A percentile compares a stretch with the other conserved stretches of the same genome.
Conservation (phyloP, 495 filamentous ascomycete species). For the Aspergillus sclerotioniger region DNA sequence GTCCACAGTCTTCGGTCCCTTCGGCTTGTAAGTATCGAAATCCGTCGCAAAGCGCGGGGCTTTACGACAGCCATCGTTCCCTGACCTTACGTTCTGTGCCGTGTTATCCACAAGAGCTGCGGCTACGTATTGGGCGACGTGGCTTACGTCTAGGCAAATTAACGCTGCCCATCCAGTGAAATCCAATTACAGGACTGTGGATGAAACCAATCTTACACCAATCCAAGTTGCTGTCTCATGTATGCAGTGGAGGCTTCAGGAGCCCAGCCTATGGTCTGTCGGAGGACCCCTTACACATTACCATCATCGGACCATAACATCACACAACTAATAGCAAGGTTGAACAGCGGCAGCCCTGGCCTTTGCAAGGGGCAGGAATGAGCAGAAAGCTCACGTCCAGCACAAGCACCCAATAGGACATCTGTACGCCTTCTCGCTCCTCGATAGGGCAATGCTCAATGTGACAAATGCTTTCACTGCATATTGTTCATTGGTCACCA, state of each 20-base stretch:
- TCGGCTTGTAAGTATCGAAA: constrained; percentile 5
- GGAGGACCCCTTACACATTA: constrained; percentile 1
- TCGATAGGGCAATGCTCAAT: constrained; percentile 1
- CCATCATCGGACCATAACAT: background rate
- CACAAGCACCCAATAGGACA: background rate
- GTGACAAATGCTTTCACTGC: background rate
- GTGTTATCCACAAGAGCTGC: background rate
- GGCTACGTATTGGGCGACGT: constrained; percentile 10
- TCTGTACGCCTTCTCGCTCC: background rate
- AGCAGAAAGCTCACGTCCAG: constrained; percentile 1
- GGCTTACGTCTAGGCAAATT: background rate
- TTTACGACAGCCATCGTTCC: background rate
- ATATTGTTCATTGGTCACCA: background rate
- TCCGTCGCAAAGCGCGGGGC: constrained; percentile 15
- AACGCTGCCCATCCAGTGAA: background rate
- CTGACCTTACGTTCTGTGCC: constrained; percentile 1
- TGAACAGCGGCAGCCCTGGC: constrained; percentile 7
- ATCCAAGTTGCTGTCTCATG: background rate
- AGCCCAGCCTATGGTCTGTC: background rate
- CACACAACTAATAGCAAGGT: background rate
- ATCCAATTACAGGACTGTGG: background rate
- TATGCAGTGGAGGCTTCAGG: constrained; percentile 3
- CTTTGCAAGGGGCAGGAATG: constrained; percentile 11
- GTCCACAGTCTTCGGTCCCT: background rate
- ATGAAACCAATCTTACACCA: background rate